These are phyloP conservation scores for Asterophora parasitica DNA, from an alignment of 768 basidiomycete species.

Conservation along the genomic window DNA sequence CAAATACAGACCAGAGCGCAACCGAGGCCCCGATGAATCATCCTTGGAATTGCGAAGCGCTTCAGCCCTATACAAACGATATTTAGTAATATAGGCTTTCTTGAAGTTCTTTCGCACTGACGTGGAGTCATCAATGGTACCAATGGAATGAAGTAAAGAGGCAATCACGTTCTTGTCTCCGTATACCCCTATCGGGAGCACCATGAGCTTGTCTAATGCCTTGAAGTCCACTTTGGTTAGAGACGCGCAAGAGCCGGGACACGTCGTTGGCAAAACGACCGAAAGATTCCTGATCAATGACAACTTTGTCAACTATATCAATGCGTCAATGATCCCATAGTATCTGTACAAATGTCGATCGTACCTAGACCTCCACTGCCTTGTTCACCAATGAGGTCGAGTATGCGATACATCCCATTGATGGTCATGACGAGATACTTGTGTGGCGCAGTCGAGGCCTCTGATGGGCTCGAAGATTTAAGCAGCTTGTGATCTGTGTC, in stretches of 20 bases:
- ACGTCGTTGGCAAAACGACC: constrained; percentile 42
- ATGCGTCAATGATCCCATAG: not conserved
- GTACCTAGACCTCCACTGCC: constrained; percentile 49
- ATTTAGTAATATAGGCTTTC: not conserved
- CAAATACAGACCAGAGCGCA: constrained; percentile 51
- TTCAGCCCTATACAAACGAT: constrained; percentile 11
- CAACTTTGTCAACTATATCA: constrained; percentile 54
- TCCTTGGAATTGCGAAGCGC: constrained; percentile 15
- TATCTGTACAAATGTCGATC: constrained; percentile 1
- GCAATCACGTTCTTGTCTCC: constrained; percentile 50
- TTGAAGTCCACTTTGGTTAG: constrained; percentile 56
- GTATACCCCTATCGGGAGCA: constrained; percentile 55
- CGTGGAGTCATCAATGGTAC: constrained; percentile 34
- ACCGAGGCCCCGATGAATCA: constrained; percentile 19
- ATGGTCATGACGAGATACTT: constrained; percentile 24
- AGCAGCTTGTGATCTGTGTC: not conserved
- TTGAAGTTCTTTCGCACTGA: constrained; percentile 22
- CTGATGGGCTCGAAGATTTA: not conserved
- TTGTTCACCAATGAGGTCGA: constrained; percentile 49
- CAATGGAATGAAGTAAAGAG: constrained; percentile 34
- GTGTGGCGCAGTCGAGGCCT: not conserved
- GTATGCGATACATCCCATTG: constrained; percentile 46
- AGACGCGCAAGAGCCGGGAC: constrained; percentile 45
- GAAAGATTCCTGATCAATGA: constrained; percentile 51
- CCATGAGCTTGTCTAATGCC: constrained; percentile 36